Evolutionary conservation across 805 yeast species (phyloP), one percentile per base, ranked within the genome.

Genomic region (Scheffersomyces lignosus): DNA sequence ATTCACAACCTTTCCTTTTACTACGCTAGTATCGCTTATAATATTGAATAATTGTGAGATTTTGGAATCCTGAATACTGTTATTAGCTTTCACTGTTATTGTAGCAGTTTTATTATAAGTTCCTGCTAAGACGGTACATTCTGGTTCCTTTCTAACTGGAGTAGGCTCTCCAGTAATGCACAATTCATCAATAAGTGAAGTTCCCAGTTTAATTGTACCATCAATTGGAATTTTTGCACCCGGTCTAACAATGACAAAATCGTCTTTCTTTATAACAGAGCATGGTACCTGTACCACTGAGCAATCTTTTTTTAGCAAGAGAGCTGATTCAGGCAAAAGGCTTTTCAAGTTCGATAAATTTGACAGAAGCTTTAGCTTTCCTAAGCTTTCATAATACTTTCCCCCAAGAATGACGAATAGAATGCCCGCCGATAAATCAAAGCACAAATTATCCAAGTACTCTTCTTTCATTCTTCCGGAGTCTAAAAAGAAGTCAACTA

Each of bases 201-300:
- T 25, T 9, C 41, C 41, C 14, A 28, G 27, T 13, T 33, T 16
- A 23, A 37, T 18, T 4, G 28, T 8, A n/a, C 41, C 41, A 24
- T 37, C 41, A 15, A 36, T 32, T n/a, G 41, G 41, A 10, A 37
- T 28, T 25, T 37, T 37, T 31, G 29, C 29, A 12, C 41, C 41
- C 4, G 41, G 41, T 34, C 27, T 37, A 4, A 37, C 41, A 4
- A 37, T 22, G 22, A 37, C 29, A 13, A 23, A n/a, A 18, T 37
- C 41, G 15, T 31, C 31, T 27, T 33, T 23, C 33, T 37, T 37
- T 27, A 37, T 33, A 4, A 37, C 27, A 6, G 37, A 33, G 25
- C 41, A 37, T 15, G 41, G 41, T 16, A 37, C 24, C 12, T 18
- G 29, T 12, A 37, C 27, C 13, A 33, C 15, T 15, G 33, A n/a